Conservation (phyloP, 352 stramenopile species). For the Peronospora farinosa region DNA sequence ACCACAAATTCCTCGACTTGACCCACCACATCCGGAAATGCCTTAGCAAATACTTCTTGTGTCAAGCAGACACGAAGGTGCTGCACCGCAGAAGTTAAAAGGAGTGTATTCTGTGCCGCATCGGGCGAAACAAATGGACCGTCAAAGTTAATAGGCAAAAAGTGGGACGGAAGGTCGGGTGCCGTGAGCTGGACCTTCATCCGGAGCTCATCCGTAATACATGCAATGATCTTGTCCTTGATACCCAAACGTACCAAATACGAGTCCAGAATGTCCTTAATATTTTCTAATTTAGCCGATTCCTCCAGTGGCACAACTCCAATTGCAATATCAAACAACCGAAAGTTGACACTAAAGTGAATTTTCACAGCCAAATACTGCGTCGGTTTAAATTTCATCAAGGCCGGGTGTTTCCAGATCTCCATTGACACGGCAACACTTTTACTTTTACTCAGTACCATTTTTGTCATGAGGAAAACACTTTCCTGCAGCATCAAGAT, state of each 20-base stretch:
- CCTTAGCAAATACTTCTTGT: constrained; percentile 41
- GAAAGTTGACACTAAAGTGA: constrained; percentile 77
- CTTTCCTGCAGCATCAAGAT: constrained; percentile 66
- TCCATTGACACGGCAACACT: constrained; percentile 66
- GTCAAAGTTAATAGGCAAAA: constrained; percentile 51
- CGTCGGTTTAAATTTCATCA: constrained; percentile 24
- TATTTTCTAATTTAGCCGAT: constrained; percentile 29
- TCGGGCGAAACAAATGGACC: constrained; percentile 34
- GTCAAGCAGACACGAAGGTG: constrained; percentile 48
- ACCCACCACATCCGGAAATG: constrained; percentile 48
- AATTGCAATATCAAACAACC: constrained; percentile 53
- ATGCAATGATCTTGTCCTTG: constrained; percentile 72
- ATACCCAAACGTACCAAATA: constrained; percentile 53
- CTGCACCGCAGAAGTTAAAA: constrained; percentile 53
- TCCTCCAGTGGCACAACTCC: constrained; percentile 46
- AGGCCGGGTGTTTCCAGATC: constrained; percentile 44
- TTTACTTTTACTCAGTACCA: constrained; percentile 47
- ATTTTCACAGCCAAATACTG: constrained; percentile 65
- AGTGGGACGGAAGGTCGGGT: constrained; percentile 51
- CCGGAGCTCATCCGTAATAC: constrained; percentile 50
- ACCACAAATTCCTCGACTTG: constrained; percentile 50
- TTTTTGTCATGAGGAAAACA: constrained; percentile 62
- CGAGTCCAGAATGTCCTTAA: constrained; percentile 50
- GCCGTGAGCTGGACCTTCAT: constrained; percentile 29
- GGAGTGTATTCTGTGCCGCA: constrained; percentile 40